Evolutionary conservation across 2,329 filamentous ascomycete genomes (phyloP).

Genomic region (Ophidiomyces ophidiicola): DNA sequence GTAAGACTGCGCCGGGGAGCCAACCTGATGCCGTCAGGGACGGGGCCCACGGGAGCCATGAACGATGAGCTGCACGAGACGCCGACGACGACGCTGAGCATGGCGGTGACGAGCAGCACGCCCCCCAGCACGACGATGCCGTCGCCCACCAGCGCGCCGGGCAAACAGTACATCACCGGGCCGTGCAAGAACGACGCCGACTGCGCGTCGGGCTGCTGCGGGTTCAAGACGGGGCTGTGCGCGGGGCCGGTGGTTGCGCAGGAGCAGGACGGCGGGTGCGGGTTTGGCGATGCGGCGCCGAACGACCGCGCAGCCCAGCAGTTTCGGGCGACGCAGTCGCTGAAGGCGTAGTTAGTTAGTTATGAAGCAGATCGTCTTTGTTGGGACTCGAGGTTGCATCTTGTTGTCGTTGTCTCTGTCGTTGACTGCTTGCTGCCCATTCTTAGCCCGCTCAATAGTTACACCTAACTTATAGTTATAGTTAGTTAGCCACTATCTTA

Average conservation of each 20-base stretch:
- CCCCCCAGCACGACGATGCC: slow-evolving; percentile 8
- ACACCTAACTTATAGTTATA: no score
- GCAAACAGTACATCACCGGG: slow-evolving; percentile 32
- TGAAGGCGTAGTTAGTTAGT: no score
- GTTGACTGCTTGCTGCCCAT: no score
- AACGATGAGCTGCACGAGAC: background rate
- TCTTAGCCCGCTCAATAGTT: no score
- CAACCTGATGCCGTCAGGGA: background rate
- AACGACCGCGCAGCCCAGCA: slow-evolving; percentile 26
- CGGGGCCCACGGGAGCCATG: background rate
- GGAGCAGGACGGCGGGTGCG: slow-evolving; percentile 28
- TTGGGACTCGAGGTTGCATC: no score
- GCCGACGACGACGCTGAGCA: slow-evolving; percentile 12
- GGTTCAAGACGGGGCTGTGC: slow-evolving; percentile 26
- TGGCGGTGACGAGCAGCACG: background rate
- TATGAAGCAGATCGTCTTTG: no score
- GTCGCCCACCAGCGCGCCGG: slow-evolving; percentile 11
- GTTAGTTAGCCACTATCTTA: no score
- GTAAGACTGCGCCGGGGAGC: background rate
- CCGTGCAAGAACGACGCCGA: slow-evolving; percentile 28
- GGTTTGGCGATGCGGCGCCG: slow-evolving; percentile 25
- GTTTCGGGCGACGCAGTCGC: no score
- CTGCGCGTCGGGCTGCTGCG: slow-evolving; percentile 27
- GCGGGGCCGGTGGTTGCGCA: slow-evolving; percentile 26
- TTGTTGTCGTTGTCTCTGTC: no score